Base-by-base conservation (phyloP, 2,329 filamentous ascomycete species). In the Aspergillus calidoustus region DNA sequence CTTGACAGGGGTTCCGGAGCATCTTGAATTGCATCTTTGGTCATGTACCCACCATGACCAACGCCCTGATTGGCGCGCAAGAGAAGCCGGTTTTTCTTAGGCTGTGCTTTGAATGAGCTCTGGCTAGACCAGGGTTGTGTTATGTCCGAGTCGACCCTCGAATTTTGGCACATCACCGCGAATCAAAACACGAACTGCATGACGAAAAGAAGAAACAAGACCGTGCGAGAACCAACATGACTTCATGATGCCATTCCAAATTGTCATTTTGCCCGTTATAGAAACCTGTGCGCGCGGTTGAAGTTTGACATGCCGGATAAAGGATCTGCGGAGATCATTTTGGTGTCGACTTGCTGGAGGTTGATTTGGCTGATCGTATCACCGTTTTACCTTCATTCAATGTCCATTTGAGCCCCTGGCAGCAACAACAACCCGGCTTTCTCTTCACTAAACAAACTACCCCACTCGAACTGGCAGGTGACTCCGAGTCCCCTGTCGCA, bases 241-340 rank as follows among this genome's bases (percentile, higher is more conserved):
- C 34, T 41, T 41, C 34, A 41, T 41, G 34, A 28, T 17, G 34
- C 11, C 8, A 41, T 41, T 41, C 3, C 34, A 41, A 41, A 41
- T 41, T 41, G 34, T 41, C 34, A 41, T 13, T 41, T 41, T 41
- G 11, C 34, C 34, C 13, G 11, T 41, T 41, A 41, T 15, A 41
- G 34, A 41, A 41, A 41, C 3, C 34, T 41, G 11, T 41, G 34
- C 34, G 34, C 34, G 34, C 34, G 34, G 34, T 41, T 41, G 34
- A 41, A 5, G 11, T 13, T 41, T 41, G 53, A 55, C 15, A 23
- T 28, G 23, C 31, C 46, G 54, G 30, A 38, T 48, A 15, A 23
- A 34, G 47, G 54, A 51, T 57, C 55, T 19, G 34, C 55, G 48
- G 41, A 49, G 47, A 57, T 57, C 55, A 17, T 28, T 46, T 57